Conservation (phyloP, 257 asterid genomes). For the Solanum boliviense region DNA sequence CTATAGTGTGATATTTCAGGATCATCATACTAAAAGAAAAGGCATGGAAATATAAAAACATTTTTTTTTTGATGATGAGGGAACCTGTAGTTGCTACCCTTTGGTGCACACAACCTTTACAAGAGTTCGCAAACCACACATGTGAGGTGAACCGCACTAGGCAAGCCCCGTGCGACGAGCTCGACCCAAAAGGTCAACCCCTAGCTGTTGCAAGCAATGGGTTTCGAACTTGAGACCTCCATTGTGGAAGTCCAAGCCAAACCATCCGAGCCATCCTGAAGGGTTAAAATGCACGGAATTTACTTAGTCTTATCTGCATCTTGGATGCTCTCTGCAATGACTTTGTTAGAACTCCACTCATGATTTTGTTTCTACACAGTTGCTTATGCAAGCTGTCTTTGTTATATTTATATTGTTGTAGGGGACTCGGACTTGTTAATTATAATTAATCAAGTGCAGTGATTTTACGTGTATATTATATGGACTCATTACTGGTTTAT, state of each 20-base stretch:
- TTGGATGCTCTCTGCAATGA: not conserved
- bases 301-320: not conserved
- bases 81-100: not conserved
- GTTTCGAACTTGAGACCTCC: not conserved
- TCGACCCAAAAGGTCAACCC: not conserved
- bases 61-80: not conserved
- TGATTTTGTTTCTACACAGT: not conserved
- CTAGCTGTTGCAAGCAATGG: not conserved
- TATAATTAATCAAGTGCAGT: not conserved
- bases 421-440: not conserved
- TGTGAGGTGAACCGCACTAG: not conserved
- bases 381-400: not conserved
- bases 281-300: not conserved
- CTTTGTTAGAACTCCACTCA: not conserved
- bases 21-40: not conserved
- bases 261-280: not conserved
- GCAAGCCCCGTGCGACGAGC: not conserved
- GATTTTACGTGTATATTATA: not conserved
- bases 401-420: not conserved
- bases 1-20: not conserved
- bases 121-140: not conserved
- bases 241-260: not conserved
- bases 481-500: not conserved
- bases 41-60: not conserved
- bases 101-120: not conserved